Evolutionary conservation across 2,329 filamentous ascomycete genomes (phyloP).

Genomic region (Paecilomyces fulvus): DNA sequence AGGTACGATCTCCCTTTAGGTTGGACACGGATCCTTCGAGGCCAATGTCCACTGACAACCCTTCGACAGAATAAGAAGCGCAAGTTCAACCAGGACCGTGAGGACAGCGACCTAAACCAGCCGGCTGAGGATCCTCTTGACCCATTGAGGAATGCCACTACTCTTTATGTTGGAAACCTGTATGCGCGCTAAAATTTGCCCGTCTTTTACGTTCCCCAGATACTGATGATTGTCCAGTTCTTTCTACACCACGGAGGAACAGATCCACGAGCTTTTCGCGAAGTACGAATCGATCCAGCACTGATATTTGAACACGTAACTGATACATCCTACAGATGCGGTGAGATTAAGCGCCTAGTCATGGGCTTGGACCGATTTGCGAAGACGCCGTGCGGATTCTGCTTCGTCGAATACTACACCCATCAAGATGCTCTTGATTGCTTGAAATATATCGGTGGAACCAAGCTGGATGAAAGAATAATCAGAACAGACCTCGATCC

Average conservation of each 20-base stretch:
- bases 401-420: constrained; percentile 98
- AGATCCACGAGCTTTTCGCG: constrained; percentile 92
- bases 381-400: constrained; percentile 98
- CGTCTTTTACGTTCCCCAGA: constrained; percentile 6
- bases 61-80: constrained; percentile 59
- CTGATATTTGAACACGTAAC: background rate
- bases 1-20: constrained; percentile 47
- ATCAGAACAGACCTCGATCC: constrained; percentile 94
- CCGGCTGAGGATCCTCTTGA: constrained; percentile 59
- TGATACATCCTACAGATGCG: constrained; percentile 47
- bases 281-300: constrained; percentile 49
- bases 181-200: constrained; percentile 38
- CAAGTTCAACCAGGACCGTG: constrained; percentile 52
- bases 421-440: constrained; percentile 96
- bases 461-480: constrained; percentile 93
- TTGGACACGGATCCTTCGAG: constrained; percentile 1
- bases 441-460: constrained; percentile 97
- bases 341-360: constrained; percentile 94
- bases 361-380: constrained; percentile 97
- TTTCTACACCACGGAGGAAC: constrained; percentile 98
- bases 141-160: constrained; percentile 77
- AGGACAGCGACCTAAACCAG: constrained; percentile 45
- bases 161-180: constrained; percentile 95
- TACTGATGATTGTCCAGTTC: constrained; percentile 47
- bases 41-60: constrained; percentile 13